Conservation (phyloP, 2,329 filamentous ascomycete species). For the Bertia moriformis region DNA sequence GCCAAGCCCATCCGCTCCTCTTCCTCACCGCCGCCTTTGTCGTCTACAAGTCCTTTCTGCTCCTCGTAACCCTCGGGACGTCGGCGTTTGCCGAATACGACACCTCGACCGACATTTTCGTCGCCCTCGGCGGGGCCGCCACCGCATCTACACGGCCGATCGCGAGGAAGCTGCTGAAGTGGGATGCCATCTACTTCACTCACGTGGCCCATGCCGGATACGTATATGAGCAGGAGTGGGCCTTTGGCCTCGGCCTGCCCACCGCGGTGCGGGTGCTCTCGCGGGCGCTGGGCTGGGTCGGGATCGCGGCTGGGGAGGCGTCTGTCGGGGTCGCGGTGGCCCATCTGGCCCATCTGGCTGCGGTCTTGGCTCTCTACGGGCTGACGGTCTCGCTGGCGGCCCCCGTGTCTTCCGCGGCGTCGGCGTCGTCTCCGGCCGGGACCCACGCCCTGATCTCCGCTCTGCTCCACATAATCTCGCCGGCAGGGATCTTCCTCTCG, state of each 20-base stretch:
- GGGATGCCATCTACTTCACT: slow-evolving; percentile 71
- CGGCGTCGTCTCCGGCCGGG: slow-evolving; percentile 5
- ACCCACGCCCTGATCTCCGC: slow-evolving; percentile 34
- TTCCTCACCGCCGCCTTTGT: background rate
- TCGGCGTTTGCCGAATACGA: background rate
- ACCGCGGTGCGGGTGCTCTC: slow-evolving; percentile 10
- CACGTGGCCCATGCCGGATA: slow-evolving; percentile 48
- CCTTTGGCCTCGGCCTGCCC: slow-evolving; percentile 46
- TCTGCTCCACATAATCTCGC: slow-evolving; percentile 67
- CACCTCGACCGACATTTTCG: background rate
- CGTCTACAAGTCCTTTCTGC: background rate
- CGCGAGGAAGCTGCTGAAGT: slow-evolving; percentile 49
- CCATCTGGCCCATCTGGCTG: slow-evolving; percentile 62
- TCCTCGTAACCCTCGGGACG: background rate
- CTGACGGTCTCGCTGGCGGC: slow-evolving; percentile 44
- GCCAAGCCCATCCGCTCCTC: background rate
- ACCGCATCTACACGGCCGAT: slow-evolving; percentile 18
- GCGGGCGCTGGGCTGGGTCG: slow-evolving; percentile 2
- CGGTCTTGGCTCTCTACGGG: slow-evolving; percentile 57
- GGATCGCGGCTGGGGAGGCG: slow-evolving; percentile 24
- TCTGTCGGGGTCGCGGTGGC: slow-evolving; percentile 52
- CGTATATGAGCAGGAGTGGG: slow-evolving; percentile 72
- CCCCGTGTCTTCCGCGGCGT: slow-evolving; percentile 9
- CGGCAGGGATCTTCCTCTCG: slow-evolving; percentile 77
- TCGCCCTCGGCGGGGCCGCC: slow-evolving; percentile 3